Evolutionary conservation across 2,329 filamentous ascomycete genomes (phyloP), one percentile per base, ranked within the genome.

Genomic region (Paecilomyces formosus): DNA sequence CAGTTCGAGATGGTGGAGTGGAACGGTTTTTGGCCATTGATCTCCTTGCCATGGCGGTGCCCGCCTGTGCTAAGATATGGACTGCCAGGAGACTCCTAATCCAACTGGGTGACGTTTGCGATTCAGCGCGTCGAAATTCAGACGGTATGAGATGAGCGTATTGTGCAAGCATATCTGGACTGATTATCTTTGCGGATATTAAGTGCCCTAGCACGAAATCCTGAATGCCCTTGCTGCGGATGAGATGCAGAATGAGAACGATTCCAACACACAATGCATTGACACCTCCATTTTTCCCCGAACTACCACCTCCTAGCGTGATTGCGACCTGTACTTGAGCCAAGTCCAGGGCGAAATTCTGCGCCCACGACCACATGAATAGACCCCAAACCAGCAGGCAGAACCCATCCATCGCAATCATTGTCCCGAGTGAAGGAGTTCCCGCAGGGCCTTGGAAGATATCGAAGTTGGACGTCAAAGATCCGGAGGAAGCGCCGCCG

Each of bases 241-340:
- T 65, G 55, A 78, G 68, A 67, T 79, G 77, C 64, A 78, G 68
- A 63, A 78, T 65, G 55, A 79, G 68, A 59, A 79, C 75, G 58
- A 77, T 74, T 56, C 73, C 72, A 39, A 79, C 73, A 65, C 77
- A 79, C 22, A 79, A 67, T 18, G 71, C 69, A 65, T 78, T 78
- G 57, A 77, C 76, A 45, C 76, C 74, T 56, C 75, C 74, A 56
- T 76, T 78, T 65, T 79, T 78, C 9, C 76, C 77, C 12, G 75
- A 75, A 57, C 76, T 88, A 60, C 91, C 91, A 60, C 92, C 92
- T 62, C 92, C 92, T 11, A 97, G 79, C 0, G 92, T 95, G 59
- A 96, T 86, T 59, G 92, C 92, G 69, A 97, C 95, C 70, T 96
- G 91, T 59, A 93, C 90, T 74, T 97, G 93, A 60, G 92, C 91